These are phyloP conservation scores for Sanghuangporus sanghuang DNA, from an alignment of 1,284 basidiomycete species.

Conservation along the genomic window DNA sequence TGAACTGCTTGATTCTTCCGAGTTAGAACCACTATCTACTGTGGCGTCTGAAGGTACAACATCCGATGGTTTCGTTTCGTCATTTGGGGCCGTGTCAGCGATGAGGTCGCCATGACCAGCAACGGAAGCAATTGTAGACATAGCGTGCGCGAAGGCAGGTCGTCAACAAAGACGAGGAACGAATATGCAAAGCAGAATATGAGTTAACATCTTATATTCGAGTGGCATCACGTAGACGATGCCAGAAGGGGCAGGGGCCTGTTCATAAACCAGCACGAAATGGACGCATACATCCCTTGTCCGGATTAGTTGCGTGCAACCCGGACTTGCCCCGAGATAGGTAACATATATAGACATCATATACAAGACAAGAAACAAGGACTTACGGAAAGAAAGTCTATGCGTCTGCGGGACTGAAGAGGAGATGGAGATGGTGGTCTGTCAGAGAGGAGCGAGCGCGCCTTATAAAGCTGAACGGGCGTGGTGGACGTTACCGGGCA, in stretches of 20 bases:
- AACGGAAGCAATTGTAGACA: constrained; percentile 1
- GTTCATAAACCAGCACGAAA: background rate
- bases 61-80: background rate
- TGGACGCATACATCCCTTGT: background rate
- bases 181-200: background rate
- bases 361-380: background rate
- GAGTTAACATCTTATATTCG: background rate
- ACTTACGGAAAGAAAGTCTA: background rate
- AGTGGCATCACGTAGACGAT: background rate
- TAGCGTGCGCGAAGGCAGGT: background rate
- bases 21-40: background rate
- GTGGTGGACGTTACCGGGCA: background rate
- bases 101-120: background rate
- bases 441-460: background rate
- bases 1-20: background rate
- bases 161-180: background rate
- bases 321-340: background rate
- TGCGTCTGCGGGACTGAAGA: background rate
- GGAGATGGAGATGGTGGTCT: background rate
- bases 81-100: background rate
- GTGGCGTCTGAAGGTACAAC: background rate
- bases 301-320: background rate
- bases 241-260: background rate
- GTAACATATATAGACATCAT: background rate
- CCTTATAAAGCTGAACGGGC: background rate